Evolutionary conservation across 306 rosid genomes (phyloP).

Genomic region (Vigna reflexopilosa): DNA sequence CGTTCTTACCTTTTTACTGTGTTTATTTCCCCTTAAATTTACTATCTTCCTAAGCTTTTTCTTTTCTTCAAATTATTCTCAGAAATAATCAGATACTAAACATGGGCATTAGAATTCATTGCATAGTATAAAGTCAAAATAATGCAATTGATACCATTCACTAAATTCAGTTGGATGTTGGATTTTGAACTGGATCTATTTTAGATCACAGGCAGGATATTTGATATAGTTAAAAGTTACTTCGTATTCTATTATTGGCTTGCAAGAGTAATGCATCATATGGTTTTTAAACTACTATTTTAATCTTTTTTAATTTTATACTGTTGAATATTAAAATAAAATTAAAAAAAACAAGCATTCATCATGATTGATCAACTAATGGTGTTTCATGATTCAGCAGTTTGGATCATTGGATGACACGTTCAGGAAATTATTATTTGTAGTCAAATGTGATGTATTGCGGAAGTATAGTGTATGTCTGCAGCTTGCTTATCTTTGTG

Average conservation of each 20-base stretch:
- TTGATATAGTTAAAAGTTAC: background rate
- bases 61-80: background rate
- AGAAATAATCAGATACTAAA: constrained; percentile 2
- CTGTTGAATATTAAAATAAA: background rate
- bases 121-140: constrained; percentile 1
- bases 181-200: background rate
- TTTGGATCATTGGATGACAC: constrained; percentile 12
- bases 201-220: background rate
- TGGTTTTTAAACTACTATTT: constrained; percentile 23
- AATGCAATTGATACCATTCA: background rate
- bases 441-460: background rate
- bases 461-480: background rate
- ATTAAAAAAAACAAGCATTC: background rate
- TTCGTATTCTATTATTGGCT: background rate
- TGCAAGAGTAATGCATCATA: background rate
- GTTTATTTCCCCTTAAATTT: background rate
- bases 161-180: constrained; percentile 8
- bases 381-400: constrained; percentile 10
- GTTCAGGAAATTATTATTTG: background rate
- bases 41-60: background rate
- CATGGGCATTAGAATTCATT: background rate
- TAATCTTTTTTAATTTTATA: background rate
- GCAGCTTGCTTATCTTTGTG: background rate
- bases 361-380: background rate
- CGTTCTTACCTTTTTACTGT: constrained; percentile 9